A percentile compares a stretch with the other conserved stretches of the same genome.
Evolutionary conservation across 2,329 filamentous ascomycete species (phyloP).

Genomic region (Uncinocarpus reesii): DNA sequence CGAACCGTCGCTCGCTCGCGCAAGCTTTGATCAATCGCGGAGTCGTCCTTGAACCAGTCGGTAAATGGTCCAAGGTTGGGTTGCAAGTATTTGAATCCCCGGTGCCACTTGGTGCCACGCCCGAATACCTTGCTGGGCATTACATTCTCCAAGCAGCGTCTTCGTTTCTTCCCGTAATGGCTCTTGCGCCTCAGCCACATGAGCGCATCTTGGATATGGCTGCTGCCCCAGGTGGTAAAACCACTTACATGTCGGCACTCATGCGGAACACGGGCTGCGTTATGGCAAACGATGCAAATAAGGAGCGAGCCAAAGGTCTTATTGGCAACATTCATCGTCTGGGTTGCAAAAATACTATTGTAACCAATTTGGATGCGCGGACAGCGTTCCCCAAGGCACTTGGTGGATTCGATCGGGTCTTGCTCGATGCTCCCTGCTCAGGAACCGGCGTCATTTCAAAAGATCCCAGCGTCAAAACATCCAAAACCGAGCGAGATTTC

Average conservation of each 20-base stretch:
- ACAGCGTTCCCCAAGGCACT: slow-evolving; percentile 83
- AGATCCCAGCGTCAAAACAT: slow-evolving; percentile 93
- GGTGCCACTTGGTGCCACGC: slow-evolving; percentile 81
- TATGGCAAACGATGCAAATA: slow-evolving; percentile 94
- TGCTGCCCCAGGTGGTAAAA: slow-evolving; percentile 90
- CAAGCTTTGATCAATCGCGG: slow-evolving; percentile 92
- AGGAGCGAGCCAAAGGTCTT: slow-evolving; percentile 84
- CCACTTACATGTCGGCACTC: slow-evolving; percentile 86
- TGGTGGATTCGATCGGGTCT: slow-evolving; percentile 87
- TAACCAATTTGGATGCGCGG: slow-evolving; percentile 89
- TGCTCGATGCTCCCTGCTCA: slow-evolving; percentile 90
- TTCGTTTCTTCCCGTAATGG: slow-evolving; percentile 96
- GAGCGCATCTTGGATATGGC: slow-evolving; percentile 93
- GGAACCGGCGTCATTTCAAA: slow-evolving; percentile 97
- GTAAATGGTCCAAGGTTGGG: slow-evolving; percentile 97
- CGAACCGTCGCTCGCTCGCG: slow-evolving; percentile 66
- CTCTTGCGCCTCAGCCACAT: slow-evolving; percentile 81
- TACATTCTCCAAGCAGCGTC: slow-evolving; percentile 97
- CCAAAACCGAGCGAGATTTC: slow-evolving; percentile 94
- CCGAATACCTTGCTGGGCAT: slow-evolving; percentile 92
- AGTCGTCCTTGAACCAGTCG: slow-evolving; percentile 89
- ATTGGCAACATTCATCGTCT: slow-evolving; percentile 97
- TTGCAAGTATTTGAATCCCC: slow-evolving; percentile 91
- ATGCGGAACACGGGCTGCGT: slow-evolving; percentile 97
- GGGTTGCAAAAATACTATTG: slow-evolving; percentile 84